Evolutionary conservation across 441 rosid genomes (phyloP), one percentile per base, ranked within the genome.

Genomic region (Breynia disticha): DNA sequence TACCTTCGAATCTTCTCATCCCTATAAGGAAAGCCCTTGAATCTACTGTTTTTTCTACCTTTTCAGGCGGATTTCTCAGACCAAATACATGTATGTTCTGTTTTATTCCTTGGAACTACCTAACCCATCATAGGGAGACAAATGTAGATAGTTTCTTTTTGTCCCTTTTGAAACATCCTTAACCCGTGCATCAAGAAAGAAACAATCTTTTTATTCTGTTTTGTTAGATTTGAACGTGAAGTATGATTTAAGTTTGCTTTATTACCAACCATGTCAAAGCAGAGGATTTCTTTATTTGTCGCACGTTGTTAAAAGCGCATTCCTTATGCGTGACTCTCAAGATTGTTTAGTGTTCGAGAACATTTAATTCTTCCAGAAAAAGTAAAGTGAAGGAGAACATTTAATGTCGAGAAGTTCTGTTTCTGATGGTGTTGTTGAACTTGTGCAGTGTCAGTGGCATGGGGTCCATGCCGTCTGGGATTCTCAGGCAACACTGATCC

Each of bases 391-490:
- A n/a, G n/a, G n/a, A n/a, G n/a, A n/a, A n/a, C n/a, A n/a, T n/a
- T n/a, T n/a, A n/a, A n/a, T n/a, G n/a, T n/a, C n/a, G n/a, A n/a
- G n/a, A n/a, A n/a, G 15, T 54, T 5, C n/a, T 54, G 32, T 3
- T 37, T 4, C 11, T 16, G 20, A 12, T 54, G 17, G n/a, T n/a
- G n/a, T n/a, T 39, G 44, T 14, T 10, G 1, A 39, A 39, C n/a
- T 28, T 48, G 48, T 15, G 61, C 35, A 86, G n/a, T n/a, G n/a
- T n/a, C n/a, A n/a, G 94, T 76, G 60, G 76, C 86, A 55, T 90
- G 95, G 91, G 86, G 95, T 32, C 4, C 72, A 54, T 83, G 83
- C 72, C 89, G 83, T 73, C 77, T 84, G 17, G 91, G 97, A 13
- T 83, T 74, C 60, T 71, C 95, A 2, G 67, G 77, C 53, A 79